Percentiles rank a stretch among this genome's conserved stretches.
These are phyloP conservation scores for Fagus sylvatica DNA, from an alignment of 306 rosid genomes.

Conservation along the genomic window DNA sequence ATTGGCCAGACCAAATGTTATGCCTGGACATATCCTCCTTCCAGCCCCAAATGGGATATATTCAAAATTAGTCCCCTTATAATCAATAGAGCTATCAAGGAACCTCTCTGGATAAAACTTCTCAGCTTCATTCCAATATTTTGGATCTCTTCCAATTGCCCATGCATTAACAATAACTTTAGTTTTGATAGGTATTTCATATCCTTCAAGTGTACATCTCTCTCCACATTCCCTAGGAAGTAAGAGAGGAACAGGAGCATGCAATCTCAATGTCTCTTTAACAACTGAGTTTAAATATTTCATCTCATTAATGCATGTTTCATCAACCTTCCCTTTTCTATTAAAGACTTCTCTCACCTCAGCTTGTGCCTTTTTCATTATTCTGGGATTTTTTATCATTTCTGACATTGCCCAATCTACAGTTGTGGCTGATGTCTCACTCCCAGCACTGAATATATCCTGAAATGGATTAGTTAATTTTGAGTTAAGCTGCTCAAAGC, in stretches of 20 bases:
- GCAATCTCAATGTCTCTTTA: constrained; percentile 17
- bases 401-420: constrained; percentile 34
- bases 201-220: constrained; percentile 12
- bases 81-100: constrained; percentile 11
- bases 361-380: constrained; percentile 12
- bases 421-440: constrained; percentile 41
- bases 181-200: constrained; percentile 5
- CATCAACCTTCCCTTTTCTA: constrained; percentile 8
- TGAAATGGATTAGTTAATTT: neutral
- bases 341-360: constrained; percentile 9
- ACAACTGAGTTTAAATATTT: neutral
- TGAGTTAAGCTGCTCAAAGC: neutral
- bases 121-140: constrained; percentile 9
- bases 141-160: neutral
- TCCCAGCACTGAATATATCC: constrained; percentile 29
- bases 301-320: constrained; percentile 11
- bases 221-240: constrained; percentile 17
- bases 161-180: neutral
- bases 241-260: constrained; percentile 10
- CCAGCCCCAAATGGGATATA: constrained; percentile 37
- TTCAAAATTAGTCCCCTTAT: constrained; percentile 16
- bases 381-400: constrained; percentile 22
- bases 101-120: neutral
- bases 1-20: neutral
- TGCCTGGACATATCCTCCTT: constrained; percentile 42